Percentiles rank a stretch among this genome's conserved stretches.
Conservation (phyloP, 805 yeast genomes). For the Ogataea trehaloabstinens region DNA sequence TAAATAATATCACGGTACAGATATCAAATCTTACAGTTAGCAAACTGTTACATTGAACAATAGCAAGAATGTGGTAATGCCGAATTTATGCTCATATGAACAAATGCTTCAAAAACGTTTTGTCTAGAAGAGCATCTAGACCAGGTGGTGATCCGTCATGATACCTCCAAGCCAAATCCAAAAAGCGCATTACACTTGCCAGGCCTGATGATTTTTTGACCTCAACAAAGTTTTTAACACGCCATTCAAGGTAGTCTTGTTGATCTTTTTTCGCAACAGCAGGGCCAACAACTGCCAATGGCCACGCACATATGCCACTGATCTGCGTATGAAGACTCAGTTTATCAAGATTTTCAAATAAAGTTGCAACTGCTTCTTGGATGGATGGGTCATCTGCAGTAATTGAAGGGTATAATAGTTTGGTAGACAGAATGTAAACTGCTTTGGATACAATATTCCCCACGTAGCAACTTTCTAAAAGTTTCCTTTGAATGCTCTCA, state of each 20-base stretch:
- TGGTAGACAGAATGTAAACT: slow-evolving; percentile 1
- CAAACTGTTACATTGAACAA: too few species aligned
- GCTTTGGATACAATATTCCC: slow-evolving; percentile 6
- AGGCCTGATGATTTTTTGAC: slow-evolving; percentile 4
- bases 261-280: slow-evolving; percentile 4
- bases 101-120: not conserved
- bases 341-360: slow-evolving; percentile 1
- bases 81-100: slow-evolving; percentile 1
- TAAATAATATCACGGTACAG: too few species aligned
- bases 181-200: slow-evolving; percentile 2
- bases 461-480: slow-evolving; percentile 7
- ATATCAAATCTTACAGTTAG: too few species aligned
- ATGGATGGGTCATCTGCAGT: slow-evolving; percentile 3
- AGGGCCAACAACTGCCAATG: slow-evolving; percentile 7
- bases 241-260: slow-evolving; percentile 3
- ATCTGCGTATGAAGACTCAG: slow-evolving; percentile 1
- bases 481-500: slow-evolving; percentile 4
- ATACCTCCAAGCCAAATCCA: slow-evolving; percentile 6
- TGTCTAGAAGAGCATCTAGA: slow-evolving; percentile 8
- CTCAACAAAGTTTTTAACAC: slow-evolving; percentile 3
- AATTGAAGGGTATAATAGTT: slow-evolving; percentile 4
- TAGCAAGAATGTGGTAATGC: too few species aligned
- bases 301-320: slow-evolving; percentile 7
- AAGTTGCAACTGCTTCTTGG: slow-evolving; percentile 1
- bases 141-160: slow-evolving; percentile 4